Percentiles rank a stretch among this genome's conserved stretches.
phyloP scores from a whole-genome alignment of 2,329 filamentous ascomycete species.

The Trichoderma atroviride region DNA sequence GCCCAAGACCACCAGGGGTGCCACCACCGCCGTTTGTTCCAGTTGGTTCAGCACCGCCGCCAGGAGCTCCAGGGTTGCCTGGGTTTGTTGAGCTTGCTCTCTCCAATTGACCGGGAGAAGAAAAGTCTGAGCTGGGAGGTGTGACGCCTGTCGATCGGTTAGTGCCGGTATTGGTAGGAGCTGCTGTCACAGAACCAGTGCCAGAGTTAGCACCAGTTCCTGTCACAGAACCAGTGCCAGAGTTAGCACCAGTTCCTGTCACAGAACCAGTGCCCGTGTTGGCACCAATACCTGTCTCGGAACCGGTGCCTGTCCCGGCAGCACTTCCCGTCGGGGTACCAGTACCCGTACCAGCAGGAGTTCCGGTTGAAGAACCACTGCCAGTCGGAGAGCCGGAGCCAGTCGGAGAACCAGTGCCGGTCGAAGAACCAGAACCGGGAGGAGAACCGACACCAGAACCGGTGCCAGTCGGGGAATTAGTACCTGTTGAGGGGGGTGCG shows the following conservation, averaged over 20 bases:
- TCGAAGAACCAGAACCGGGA: background rate
- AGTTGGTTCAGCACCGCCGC: slow-evolving; percentile 12
- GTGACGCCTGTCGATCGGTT: slow-evolving; percentile 2
- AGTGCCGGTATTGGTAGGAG: slow-evolving; percentile 4
- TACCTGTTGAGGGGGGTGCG: slow-evolving; percentile 10
- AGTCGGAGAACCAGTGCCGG: background rate
- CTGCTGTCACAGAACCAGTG: background rate
- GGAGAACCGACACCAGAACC: slow-evolving; percentile 7
- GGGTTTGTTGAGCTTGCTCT: slow-evolving; percentile 6
- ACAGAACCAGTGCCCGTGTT: background rate
- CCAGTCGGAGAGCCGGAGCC: background rate
- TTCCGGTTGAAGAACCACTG: background rate
- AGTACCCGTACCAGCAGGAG: background rate
- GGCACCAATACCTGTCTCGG: background rate
- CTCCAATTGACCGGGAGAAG: slow-evolving; percentile 8
- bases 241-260: background rate
- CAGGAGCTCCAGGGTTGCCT: background rate
- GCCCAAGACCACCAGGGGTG: background rate
- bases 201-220: background rate
- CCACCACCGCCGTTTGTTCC: background rate
- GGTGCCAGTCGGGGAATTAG: slow-evolving; percentile 11
- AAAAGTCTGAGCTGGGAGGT: background rate
- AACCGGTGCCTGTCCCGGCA: slow-evolving; percentile 2
- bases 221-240: background rate
- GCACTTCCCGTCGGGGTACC: slow-evolving; percentile 2